These are phyloP conservation scores for Clavariopsis aquatica DNA, from an alignment of 495 filamentous ascomycete genomes.

Conservation along the genomic window DNA sequence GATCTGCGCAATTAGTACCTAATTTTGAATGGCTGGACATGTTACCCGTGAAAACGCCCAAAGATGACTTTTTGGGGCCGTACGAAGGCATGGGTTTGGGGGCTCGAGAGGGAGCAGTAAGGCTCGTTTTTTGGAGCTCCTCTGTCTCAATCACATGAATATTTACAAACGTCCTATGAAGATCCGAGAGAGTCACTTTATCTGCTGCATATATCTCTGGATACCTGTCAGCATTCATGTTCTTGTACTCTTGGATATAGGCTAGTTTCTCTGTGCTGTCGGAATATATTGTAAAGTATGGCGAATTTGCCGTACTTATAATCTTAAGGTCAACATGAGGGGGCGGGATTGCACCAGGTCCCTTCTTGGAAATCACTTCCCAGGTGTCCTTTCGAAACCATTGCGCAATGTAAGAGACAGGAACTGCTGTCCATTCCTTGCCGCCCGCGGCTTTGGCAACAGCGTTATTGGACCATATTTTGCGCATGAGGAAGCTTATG, in stretches of 20 bases:
- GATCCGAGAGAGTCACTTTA: neutral
- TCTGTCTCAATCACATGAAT: neutral
- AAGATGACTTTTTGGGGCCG: neutral
- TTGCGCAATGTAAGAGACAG: conserved; percentile 27
- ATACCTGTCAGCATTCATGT: neutral
- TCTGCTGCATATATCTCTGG: neutral
- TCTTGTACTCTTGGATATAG: neutral
- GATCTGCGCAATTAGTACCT: no score
- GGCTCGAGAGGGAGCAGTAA: neutral
- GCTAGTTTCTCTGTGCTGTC: neutral
- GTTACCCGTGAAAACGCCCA: neutral
- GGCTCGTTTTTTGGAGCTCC: neutral
- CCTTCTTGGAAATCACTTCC: conserved; percentile 19
- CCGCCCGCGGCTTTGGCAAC: conserved; percentile 5
- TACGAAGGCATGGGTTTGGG: neutral
- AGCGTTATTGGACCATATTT: conserved; percentile 19
- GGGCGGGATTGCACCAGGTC: conserved; percentile 17
- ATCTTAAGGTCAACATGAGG: conserved; percentile 20
- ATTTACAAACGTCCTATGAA: neutral
- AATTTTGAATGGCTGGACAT: neutral
- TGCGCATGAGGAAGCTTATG: conserved; percentile 21
- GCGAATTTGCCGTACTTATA: neutral
- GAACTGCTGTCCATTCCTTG: conserved; percentile 24
- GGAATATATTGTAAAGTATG: neutral
- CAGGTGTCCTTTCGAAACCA: conserved; percentile 35